phyloP scores from a whole-genome alignment of 768 basidiomycete genomes.

The Phaeolepiota aurea region DNA sequence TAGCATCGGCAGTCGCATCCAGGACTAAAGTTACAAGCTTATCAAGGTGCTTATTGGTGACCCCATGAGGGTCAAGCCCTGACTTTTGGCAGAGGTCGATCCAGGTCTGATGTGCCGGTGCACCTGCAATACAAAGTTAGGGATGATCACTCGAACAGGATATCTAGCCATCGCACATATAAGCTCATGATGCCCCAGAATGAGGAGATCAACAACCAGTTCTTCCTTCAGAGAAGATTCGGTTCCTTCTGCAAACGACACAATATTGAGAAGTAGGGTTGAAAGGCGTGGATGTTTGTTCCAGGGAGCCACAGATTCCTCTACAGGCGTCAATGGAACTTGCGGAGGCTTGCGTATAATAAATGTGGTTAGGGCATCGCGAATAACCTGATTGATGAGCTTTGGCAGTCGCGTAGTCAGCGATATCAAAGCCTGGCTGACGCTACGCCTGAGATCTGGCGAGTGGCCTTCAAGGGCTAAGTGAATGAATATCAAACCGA shows the following conservation, averaged over 20 bases:
- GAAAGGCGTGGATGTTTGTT: conserved; percentile 48
- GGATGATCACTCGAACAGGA: neutral
- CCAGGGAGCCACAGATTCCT: conserved; percentile 25
- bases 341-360: conserved; percentile 35
- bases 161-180: conserved; percentile 36
- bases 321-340: conserved; percentile 11
- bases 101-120: conserved; percentile 59
- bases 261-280: conserved; percentile 42
- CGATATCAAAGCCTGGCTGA: conserved; percentile 31
- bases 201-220: conserved; percentile 44
- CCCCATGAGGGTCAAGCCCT: conserved; percentile 52
- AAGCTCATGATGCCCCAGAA: conserved; percentile 67
- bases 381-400: conserved; percentile 42
- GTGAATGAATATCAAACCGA: conserved; percentile 63
- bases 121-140: conserved; percentile 20
- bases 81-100: conserved; percentile 75
- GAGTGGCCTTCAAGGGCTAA: conserved; percentile 53
- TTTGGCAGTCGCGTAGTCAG: conserved; percentile 32
- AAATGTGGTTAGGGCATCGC: conserved; percentile 47
- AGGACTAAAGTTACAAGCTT: conserved; percentile 40
- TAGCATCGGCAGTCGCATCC: conserved; percentile 36
- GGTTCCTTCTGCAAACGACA: conserved; percentile 34
- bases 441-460: conserved; percentile 43
- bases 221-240: conserved; percentile 32
- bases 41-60: conserved; percentile 44